A percentile compares a stretch with the other conserved stretches of the same genome.
Conservation (phyloP, 345 rosid species). For the Eutrema yunnanense region DNA sequence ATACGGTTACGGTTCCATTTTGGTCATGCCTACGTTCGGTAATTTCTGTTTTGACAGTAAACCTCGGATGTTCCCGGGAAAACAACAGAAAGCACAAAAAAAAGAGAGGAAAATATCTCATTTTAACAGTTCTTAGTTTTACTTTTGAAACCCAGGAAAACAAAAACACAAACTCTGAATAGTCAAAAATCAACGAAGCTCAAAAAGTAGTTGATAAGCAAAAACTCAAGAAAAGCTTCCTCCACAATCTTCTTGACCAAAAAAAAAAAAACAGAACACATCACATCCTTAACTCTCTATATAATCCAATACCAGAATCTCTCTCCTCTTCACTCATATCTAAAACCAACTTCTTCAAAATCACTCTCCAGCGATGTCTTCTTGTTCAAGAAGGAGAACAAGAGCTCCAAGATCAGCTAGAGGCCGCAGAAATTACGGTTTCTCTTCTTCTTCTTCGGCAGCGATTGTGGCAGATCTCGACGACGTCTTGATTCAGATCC, state of each 20-base stretch:
- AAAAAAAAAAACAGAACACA: neutral
- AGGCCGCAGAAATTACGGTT: neutral
- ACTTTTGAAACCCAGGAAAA: neutral
- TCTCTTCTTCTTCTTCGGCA: constrained; percentile 10
- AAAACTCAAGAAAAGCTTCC: constrained; percentile 24
- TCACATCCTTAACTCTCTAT: neutral
- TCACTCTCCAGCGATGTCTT: neutral
- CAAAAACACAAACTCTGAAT: neutral
- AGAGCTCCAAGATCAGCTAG: constrained; percentile 19
- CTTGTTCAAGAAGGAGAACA: constrained; percentile 6
- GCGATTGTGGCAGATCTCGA: constrained; percentile 13
- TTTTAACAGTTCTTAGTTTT: neutral
- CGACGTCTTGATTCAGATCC: constrained; percentile 27
- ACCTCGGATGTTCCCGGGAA: neutral
- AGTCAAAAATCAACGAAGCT: constrained; percentile 1
- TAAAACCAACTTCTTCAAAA: neutral
- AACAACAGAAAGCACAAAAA: neutral
- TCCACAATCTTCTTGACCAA: constrained; percentile 12
- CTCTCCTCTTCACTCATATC: neutral
- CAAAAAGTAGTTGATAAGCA: constrained; percentile 1
- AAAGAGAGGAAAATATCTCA: no score
- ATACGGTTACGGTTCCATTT: no score
- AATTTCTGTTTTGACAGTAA: neutral
- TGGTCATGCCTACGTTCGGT: no score
- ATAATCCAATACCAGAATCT: constrained; percentile 1